These are phyloP conservation scores for Cryphonectria radicalis DNA, from an alignment of 2,329 filamentous ascomycete species.

Conservation along the genomic window DNA sequence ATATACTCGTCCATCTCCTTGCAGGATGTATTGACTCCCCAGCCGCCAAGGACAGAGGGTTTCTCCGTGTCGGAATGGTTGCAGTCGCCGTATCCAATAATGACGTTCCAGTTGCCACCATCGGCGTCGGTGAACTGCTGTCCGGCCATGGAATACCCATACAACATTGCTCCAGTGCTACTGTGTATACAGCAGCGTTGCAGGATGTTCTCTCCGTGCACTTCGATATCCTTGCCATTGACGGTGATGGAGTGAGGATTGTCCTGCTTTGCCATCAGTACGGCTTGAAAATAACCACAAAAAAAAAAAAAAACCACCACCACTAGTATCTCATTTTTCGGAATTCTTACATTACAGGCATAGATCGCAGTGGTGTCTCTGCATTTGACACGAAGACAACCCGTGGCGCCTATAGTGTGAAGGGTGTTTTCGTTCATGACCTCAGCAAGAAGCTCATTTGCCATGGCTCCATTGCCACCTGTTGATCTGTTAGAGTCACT, in stretches of 20 bases:
- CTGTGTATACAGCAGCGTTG: slow-evolving; percentile 1
- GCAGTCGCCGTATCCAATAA: slow-evolving; percentile 8
- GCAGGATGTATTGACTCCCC: slow-evolving; percentile 11
- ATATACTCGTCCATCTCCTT: neutral
- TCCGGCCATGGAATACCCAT: neutral
- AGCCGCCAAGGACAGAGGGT: neutral
- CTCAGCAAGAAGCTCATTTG: neutral
- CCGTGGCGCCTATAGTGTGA: neutral
- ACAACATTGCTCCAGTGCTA: neutral
- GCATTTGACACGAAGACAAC: slow-evolving; percentile 12
- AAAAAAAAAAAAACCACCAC: no score
- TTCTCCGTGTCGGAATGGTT: neutral
- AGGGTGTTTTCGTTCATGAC: neutral
- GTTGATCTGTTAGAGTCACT: neutral
- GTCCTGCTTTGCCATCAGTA: neutral
- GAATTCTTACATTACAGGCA: slow-evolving; percentile 7
- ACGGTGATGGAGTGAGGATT: slow-evolving; percentile 3
- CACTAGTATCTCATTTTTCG: neutral
- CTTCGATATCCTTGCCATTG: neutral
- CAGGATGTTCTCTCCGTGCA: slow-evolving; percentile 6
- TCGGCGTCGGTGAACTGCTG: slow-evolving; percentile 16
- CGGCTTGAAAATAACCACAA: neutral
- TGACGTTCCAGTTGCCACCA: slow-evolving; percentile 13
- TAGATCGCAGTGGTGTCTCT: slow-evolving; percentile 13
- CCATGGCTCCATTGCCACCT: slow-evolving; percentile 4